These are phyloP conservation scores for Neurospora sp. DNA, from an alignment of 495 filamentous ascomycete genomes.

Conservation along the genomic window DNA sequence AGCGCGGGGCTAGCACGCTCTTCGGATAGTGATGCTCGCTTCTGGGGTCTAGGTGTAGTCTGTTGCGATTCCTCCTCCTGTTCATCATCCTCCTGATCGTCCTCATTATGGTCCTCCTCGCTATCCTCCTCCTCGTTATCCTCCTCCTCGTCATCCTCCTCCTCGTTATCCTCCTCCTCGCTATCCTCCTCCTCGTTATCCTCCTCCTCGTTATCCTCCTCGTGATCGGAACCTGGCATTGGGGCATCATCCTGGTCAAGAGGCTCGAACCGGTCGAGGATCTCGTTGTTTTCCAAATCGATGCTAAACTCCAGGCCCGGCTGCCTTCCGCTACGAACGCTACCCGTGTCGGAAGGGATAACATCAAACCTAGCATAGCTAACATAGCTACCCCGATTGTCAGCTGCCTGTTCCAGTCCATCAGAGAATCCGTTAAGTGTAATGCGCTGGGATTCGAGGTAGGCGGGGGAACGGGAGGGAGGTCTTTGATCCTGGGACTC, in stretches of 20 bases:
- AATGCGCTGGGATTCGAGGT: conserved; percentile 17
- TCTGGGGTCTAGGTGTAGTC: neutral
- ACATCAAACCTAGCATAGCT: conserved; percentile 10
- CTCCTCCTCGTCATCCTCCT: neutral
- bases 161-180: too few species aligned
- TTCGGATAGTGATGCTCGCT: conserved; percentile 2
- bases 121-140: neutral
- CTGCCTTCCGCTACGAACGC: conserved; percentile 30
- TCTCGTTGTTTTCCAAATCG: conserved; percentile 15
- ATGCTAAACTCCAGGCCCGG: conserved; percentile 23
- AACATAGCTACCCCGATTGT: conserved; percentile 1
- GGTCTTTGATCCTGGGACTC: neutral
- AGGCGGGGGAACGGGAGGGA: neutral
- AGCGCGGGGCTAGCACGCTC: conserved; percentile 5
- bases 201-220: neutral
- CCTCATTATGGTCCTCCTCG: conserved; percentile 1
- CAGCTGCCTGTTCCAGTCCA: neutral
- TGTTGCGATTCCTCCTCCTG: neutral
- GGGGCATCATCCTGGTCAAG: conserved; percentile 10
- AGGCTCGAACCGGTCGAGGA: conserved; percentile 7
- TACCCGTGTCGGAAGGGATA: conserved; percentile 21
- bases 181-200: conserved; percentile 7
- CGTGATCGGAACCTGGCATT: neutral
- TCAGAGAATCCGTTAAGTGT: conserved; percentile 20
- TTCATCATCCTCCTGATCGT: neutral